Conservation (phyloP, 306 rosid species). For the Leucaena leucocephala region DNA sequence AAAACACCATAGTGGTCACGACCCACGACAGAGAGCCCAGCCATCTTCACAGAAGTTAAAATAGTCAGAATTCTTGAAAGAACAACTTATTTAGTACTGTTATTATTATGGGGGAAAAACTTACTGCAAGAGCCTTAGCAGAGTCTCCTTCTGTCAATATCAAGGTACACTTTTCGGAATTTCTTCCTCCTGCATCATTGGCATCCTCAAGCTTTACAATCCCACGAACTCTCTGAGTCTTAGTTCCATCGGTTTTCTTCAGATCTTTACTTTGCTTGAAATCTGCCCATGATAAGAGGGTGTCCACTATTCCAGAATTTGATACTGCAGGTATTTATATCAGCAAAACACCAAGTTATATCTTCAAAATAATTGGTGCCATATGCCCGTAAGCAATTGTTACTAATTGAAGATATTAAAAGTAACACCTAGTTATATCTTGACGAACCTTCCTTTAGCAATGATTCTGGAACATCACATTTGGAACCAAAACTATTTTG, state of each 20-base stretch:
- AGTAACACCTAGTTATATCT: not conserved
- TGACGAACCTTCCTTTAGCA: conserved; percentile 77
- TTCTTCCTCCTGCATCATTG: conserved; percentile 84
- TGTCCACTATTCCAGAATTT: conserved; percentile 87
- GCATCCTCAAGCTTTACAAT: conserved; percentile 92
- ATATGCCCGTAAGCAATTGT: not conserved
- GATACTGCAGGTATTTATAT: conserved; percentile 53
- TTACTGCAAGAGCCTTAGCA: conserved; percentile 96
- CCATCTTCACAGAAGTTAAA: conserved; percentile 58
- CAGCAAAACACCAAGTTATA: not conserved
- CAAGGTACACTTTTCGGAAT: conserved; percentile 88
- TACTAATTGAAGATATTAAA: not conserved
- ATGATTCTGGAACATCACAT: conserved; percentile 78
- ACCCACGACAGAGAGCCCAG: conserved; percentile 94
- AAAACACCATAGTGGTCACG: conserved; percentile 92
- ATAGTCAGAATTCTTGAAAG: conserved; percentile 10
- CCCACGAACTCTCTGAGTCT: conserved; percentile 82
- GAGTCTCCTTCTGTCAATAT: conserved; percentile 98
- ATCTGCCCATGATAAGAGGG: conserved; percentile 92
- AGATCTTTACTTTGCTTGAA: conserved; percentile 86
- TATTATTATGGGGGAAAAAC: conserved; percentile 19
- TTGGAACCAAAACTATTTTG: conserved; percentile 85
- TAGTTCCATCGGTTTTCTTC: conserved; percentile 92
- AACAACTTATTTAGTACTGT: not conserved
- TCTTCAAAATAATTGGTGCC: not conserved